Conservation (phyloP, 2,329 filamentous ascomycete species). For the Epicoccum sorghinum region DNA sequence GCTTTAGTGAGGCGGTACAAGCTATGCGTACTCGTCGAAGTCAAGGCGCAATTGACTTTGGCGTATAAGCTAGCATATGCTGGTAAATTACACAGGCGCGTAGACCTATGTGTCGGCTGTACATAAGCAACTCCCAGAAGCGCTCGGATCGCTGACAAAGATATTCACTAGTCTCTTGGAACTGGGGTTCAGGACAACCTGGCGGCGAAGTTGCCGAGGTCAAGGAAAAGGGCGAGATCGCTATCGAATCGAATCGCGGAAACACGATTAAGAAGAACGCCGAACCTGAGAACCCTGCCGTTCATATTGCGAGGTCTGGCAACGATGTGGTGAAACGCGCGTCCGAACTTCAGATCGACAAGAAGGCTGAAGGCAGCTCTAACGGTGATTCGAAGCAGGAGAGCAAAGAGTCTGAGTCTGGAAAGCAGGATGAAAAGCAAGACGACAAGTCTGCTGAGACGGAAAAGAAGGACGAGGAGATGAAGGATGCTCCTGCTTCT, state of each 20-base stretch:
- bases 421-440: constrained; percentile 44
- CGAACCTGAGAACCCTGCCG: constrained; percentile 64
- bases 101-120: constrained; percentile 21
- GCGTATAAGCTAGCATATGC: constrained; percentile 6
- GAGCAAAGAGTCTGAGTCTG: constrained; percentile 31
- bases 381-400: constrained; percentile 44
- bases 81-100: neutral
- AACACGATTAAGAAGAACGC: constrained; percentile 70
- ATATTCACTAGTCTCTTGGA: constrained; percentile 63
- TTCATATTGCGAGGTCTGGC: constrained; percentile 63
- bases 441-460: constrained; percentile 30
- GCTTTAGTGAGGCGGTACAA: neutral
- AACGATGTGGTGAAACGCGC: constrained; percentile 71
- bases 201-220: constrained; percentile 63
- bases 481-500: constrained; percentile 34
- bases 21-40: neutral
- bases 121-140: neutral
- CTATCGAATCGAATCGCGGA: constrained; percentile 65
- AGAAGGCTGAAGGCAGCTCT: constrained; percentile 46
- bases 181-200: constrained; percentile 63
- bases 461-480: constrained; percentile 48
- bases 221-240: constrained; percentile 64
- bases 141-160: neutral
- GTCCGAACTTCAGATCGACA: constrained; percentile 64
- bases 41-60: neutral